Base-by-base conservation (phyloP, 805 yeast genomes). In the Pachysolen tannophilus region DNA sequence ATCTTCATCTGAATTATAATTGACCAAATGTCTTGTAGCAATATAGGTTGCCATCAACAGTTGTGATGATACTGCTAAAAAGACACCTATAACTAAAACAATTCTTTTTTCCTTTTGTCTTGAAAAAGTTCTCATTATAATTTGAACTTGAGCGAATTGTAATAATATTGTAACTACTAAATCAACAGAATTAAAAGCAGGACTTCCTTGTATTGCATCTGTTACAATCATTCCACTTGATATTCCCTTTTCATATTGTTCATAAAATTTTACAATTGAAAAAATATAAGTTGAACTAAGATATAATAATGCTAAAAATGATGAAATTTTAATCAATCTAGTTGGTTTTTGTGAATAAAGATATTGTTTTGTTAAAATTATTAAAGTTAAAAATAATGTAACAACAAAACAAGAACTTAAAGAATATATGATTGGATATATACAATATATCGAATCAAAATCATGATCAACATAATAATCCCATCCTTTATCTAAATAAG, bases 91-190 rank as follows among this genome's bases (percentile, higher is more conserved):
- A 32, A 69, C 58, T 30, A 82, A 69, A 6, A 80, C 67, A 23
- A 75, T 58, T 37, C 85, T 61, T 47, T 78, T 79, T 53, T 84
- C 94, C 38, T 69, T 69, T 30, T 70, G 78, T 33, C 94, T 62
- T 35, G 73, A 70, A 45, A 82, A 82, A 20, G 81, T 52, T 35
- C 86, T 61, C 71, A 77, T 78, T 5, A 79, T 64, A 23, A 82
- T 75, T 47, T 79, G 84, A 1, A 81, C 84, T 52, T 82, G 88
- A 34, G 80, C 71, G 20, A 82, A 55, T 46, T 78, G 81, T 18
- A 80, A 61, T 5, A 80, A 45, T 9, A 78, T 49, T 6, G 75
- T 75, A 11, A 74, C 71, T 2, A 82, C 49, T 32, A 80, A 62
- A 48, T 78, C 84, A 10, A 81, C 56, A 3, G 72, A 60, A 34